Evolutionary conservation across 2,329 filamentous ascomycete genomes (phyloP).

Genomic region (Fusarium sarcochroum): DNA sequence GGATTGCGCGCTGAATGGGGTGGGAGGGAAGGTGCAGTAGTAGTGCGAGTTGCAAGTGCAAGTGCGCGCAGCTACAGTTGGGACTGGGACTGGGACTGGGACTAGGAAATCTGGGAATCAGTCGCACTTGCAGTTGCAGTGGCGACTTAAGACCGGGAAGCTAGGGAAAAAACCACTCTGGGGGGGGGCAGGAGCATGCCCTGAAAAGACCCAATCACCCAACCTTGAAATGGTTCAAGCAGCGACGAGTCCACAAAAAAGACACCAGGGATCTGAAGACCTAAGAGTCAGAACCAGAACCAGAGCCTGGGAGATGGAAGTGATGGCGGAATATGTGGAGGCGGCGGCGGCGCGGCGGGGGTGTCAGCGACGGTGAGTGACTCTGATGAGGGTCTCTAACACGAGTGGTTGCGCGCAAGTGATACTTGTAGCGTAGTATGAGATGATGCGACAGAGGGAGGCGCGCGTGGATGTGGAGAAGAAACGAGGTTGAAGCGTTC

Average conservation of each 20-base stretch:
- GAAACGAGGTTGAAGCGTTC: constrained; percentile 42
- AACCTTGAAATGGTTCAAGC: constrained; percentile 27
- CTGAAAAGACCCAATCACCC: constrained; percentile 33
- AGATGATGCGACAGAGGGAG: constrained; percentile 46
- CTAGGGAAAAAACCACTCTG: constrained; percentile 35
- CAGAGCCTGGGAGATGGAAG: constrained; percentile 16
- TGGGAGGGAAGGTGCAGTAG: constrained; percentile 45
- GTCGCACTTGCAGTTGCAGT: constrained; percentile 42
- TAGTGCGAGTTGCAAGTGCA: constrained; percentile 39
- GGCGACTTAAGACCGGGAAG: constrained; percentile 40
- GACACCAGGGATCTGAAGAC: constrained; percentile 29
- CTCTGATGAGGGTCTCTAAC: constrained; percentile 27
- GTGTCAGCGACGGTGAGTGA: constrained; percentile 39
- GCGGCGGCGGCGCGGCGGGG: constrained; percentile 42
- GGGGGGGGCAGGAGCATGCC: constrained; percentile 32
- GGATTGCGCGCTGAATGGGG: too few species aligned
- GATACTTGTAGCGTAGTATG: constrained; percentile 36
- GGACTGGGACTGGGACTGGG: constrained; percentile 12
- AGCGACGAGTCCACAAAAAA: constrained; percentile 27
- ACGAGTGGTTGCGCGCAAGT: constrained; percentile 38
- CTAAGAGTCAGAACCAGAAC: constrained; percentile 23
- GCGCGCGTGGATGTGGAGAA: constrained; percentile 48
- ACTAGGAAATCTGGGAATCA: constrained; percentile 19
- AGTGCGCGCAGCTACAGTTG: constrained; percentile 23
- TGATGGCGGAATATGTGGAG: constrained; percentile 38